Evolutionary conservation across 306 rosid species (phyloP).

Genomic region (Ammopiptanthus mongolicus): DNA sequence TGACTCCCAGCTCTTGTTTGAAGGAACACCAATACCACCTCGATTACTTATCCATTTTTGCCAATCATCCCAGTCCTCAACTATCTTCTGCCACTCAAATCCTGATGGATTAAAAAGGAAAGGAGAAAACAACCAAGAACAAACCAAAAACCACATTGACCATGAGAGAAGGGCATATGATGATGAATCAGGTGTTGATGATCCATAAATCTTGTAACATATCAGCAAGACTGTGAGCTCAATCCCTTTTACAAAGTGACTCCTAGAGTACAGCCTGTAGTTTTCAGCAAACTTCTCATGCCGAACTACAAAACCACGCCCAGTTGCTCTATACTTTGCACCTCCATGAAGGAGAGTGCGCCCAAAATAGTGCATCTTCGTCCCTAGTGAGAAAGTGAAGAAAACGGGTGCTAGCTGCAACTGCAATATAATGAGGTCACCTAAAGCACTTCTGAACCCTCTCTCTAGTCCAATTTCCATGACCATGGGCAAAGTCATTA

Average conservation of each 20-base stretch:
- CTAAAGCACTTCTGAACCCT: slow-evolving; percentile 85
- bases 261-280: slow-evolving; percentile 93
- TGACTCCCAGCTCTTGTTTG: slow-evolving; percentile 95
- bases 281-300: slow-evolving; percentile 95
- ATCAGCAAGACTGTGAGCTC: slow-evolving; percentile 75
- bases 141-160: slow-evolving; percentile 94
- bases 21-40: slow-evolving; percentile 94
- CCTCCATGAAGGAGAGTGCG: slow-evolving; percentile 95
- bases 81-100: slow-evolving; percentile 99
- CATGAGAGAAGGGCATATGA: slow-evolving; percentile 43
- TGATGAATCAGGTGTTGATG: slow-evolving; percentile 41
- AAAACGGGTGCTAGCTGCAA: slow-evolving; percentile 92
- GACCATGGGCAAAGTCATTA: slow-evolving; percentile 90
- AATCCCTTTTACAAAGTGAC: slow-evolving; percentile 87
- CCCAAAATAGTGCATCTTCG: slow-evolving; percentile 86
- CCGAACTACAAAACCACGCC: slow-evolving; percentile 97
- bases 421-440: slow-evolving; percentile 83
- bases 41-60: slow-evolving; percentile 78
- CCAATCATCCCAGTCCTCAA: slow-evolving; percentile 99
- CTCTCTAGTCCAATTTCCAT: slow-evolving; percentile 99
- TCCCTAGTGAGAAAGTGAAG: slow-evolving; percentile 92
- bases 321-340: slow-evolving; percentile 95
- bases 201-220: slow-evolving; percentile 63
- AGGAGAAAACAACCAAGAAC: slow-evolving; percentile 80
- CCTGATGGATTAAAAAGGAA: slow-evolving; percentile 97